Base-by-base conservation (phyloP, 2,329 filamentous ascomycete genomes). In the Phialocephala sp. region DNA sequence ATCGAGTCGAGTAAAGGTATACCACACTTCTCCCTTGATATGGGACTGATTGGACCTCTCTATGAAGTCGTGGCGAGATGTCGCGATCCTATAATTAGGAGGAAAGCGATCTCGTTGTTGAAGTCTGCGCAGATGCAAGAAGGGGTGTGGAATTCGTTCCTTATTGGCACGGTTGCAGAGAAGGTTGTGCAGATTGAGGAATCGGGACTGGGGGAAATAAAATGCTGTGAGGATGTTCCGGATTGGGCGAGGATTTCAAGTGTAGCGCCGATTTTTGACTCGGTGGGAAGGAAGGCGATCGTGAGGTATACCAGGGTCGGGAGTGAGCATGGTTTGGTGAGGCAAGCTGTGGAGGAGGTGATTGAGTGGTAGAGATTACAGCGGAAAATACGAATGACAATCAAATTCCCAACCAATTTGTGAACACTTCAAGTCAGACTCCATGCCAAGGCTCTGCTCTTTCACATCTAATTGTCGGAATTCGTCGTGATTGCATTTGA, bases 31-130 rank as follows among this genome's bases (percentile, higher is more conserved):
- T 86, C 85, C 55, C 82, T 87, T 18, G 87, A 89, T 61, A 77
- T 89, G 24, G 87, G 87, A 27, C 85, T 90, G 63, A 81, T 91
- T 4, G 84, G 86, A 8, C 86, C 87, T 0, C 79, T 91, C 0
- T 90, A 87, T 66, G 83, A 88, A 1, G 85, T 88, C 15, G 87
- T 85, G 8, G 88, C 85, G 20, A 87, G 88, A 69, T 90, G 87
- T 71, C 83, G 86, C 8, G 84, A 89, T 65, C 81, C 83, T 0
- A 68, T 78, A 1, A 80, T 85, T 52, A 83, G 88, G 14, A 80
- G 86, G 27, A 84, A 84, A 69, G 87, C 88, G 18, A 88, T 90
- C 57, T 81, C 85, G 68, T 78, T 91, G 18, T 77, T 91, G 32
- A 79, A 81, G 59, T 85, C 83, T 69, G 82, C 85, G 15, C 80